Conservation (phyloP, 2,329 filamentous ascomycete species). For the Fusarium falciforme region DNA sequence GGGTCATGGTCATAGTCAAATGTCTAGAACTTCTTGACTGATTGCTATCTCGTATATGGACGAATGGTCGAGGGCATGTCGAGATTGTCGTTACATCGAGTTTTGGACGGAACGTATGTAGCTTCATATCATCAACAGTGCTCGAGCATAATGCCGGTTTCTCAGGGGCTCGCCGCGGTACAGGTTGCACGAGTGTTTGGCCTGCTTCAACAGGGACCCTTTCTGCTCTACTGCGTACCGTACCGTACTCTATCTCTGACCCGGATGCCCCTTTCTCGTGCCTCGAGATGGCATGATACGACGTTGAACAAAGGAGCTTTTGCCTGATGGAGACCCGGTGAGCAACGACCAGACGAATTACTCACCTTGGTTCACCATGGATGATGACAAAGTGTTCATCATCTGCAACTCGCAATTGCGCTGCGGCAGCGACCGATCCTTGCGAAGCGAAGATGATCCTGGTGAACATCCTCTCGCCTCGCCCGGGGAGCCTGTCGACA, state of each 20-base stretch:
- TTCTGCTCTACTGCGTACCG: not conserved
- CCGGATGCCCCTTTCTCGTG: conserved; percentile 1
- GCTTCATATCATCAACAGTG: not conserved
- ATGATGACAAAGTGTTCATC: not conserved
- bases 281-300: conserved; percentile 7
- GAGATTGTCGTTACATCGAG: conserved; percentile 2
- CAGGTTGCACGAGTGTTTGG: not conserved
- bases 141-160: not conserved
- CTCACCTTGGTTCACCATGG: conserved; percentile 21
- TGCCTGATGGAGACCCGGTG: conserved; percentile 11
- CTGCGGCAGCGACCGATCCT: conserved; percentile 3
- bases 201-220: not conserved
- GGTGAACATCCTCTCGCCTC: conserved; percentile 16
- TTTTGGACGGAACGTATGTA: conserved; percentile 5
- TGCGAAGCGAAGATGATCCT: not conserved
- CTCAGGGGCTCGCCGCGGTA: not conserved
- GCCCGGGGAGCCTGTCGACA: not conserved
- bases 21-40: not conserved
- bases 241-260: not conserved
- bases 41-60: conserved; percentile 5
- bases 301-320: not conserved
- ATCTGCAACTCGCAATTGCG: conserved; percentile 2
- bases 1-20: not conserved
- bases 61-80: conserved; percentile 1
- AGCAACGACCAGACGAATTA: conserved; percentile 3